Base-by-base conservation (phyloP, 805 yeast genomes). In the Jamesozyma piceae region DNA sequence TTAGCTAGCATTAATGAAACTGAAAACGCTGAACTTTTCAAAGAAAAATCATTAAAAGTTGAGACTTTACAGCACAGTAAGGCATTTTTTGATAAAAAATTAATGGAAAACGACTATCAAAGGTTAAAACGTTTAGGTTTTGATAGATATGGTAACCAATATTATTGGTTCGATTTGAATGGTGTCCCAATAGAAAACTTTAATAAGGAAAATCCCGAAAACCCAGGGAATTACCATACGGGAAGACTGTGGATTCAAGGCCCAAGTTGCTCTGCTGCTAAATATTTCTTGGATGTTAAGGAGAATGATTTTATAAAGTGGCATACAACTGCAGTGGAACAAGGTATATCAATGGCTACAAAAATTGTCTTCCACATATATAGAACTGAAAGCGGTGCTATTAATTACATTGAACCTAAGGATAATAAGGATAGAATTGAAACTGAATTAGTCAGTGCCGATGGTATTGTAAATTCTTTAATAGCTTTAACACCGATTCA, bases 181-280 rank as follows among this genome's bases (percentile, higher is more conserved):
- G 98, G 97, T 0, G 68, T 87, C 38, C 86, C 88, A 3, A 68
- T 69, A 6, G 53, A 71, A 10, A 9, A 6, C 5, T 41, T 13
- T 22, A 32, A 11, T 14, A 15, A 11, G 31, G 72, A 68, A 1
- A 68, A 67, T 21, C 9, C 30, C 1, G 70, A 65, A 0, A 65
- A 55, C 4, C 66, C 64, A 10, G 67, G 55, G 6, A 73, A 78
- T 0, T 87, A 82, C 54, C 69, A 82, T 22, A 82, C 84, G 81
- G 95, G 96, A 5, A 69, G 84, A 43, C 57, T 89, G 15, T 88
- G 95, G 92, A 73, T 92, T 2, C 97, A 88, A 60, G 98, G 98
- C 0, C 97, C 97, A 54, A 70, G 55, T 2, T 68, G 65, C 24
- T 79, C 74, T 17, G 74, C 73, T 32, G 49, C 69, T 4, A 54